Evolutionary conservation across 2,329 filamentous ascomycete species (phyloP).

Genomic region (Xylaria sp.): DNA sequence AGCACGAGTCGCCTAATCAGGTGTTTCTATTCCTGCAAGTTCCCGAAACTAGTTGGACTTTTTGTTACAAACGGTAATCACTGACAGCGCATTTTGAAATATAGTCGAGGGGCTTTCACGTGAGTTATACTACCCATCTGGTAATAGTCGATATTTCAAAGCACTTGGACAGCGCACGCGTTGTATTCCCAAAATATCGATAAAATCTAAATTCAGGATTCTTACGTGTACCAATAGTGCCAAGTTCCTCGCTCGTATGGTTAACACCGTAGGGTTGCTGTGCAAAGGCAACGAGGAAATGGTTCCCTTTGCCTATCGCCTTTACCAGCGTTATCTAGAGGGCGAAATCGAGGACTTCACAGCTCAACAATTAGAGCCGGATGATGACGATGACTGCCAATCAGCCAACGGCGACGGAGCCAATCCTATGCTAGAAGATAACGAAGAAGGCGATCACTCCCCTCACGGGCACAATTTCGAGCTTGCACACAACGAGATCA

Average conservation of each 20-base stretch:
- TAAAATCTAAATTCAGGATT: not conserved
- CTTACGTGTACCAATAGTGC: conserved; percentile 44
- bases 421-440: conserved; percentile 32
- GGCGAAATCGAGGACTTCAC: conserved; percentile 52
- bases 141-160: not conserved
- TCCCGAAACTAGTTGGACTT: not conserved
- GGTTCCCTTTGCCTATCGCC: conserved; percentile 60
- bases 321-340: conserved; percentile 56
- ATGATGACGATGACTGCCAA: conserved; percentile 12
- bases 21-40: not conserved
- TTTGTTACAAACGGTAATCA: not conserved
- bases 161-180: not conserved
- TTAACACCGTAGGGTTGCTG: conserved; percentile 60
- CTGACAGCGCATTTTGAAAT: not conserved
- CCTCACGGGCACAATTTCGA: conserved; percentile 48
- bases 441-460: conserved; percentile 29
- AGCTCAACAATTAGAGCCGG: conserved; percentile 37
- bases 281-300: conserved; percentile 64
- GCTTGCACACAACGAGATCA: conserved; percentile 52
- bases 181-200: not conserved
- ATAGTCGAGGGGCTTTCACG: conserved; percentile 60
- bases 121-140: conserved; percentile 16
- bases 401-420: conserved; percentile 16
- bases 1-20: not conserved
- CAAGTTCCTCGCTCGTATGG: conserved; percentile 63